Evolutionary conservation across 495 filamentous ascomycete genomes (phyloP), one percentile per base, ranked within the genome.

Genomic region (Cetradonia linearis): DNA sequence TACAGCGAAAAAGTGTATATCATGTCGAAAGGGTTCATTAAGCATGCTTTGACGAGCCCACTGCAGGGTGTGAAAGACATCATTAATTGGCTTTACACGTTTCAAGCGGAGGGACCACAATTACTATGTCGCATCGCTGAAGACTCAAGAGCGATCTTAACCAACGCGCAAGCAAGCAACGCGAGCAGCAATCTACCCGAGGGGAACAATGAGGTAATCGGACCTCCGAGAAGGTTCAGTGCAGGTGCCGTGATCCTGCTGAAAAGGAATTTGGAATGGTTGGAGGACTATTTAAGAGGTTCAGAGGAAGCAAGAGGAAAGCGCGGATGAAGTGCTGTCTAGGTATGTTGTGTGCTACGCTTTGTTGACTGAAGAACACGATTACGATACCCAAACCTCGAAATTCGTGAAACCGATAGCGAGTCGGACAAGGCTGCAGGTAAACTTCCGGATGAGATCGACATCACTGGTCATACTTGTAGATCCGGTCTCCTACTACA

Each of bases 1-100:
- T 84, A 84, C 62, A 77, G 74, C 5, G 81, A 84, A 62, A 79
- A 76, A 56, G 71, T 78, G 5, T 83, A 79, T 50, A 72, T 84
- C 34, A 66, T 79, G 55, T 69, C 82, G 1, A 71, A 79, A 8
- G 72, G 59, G 13, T 84, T 84, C 62, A 78, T 84, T 42, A 70
- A 72, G 31, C 73, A 74, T 58, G 79, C 76, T 9, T 63, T 84
- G 9, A 61, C 68, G 28, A 47, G 70, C n/a, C 70, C 71, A 8
- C 68, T 76, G 7, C 31, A 63, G 7, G 78, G 77, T 2, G 71
- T 83, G 13, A 73, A 72, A 40, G 70, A 78, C 40, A 72, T 80
- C 49, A 65, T 83, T n/a, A 56, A 66, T 1, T 82, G 75, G 74
- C 59, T 81, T 10, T 84, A 84, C 58, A 67, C 72, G 4, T 54